These are phyloP conservation scores for Rasamsonia emersonii DNA, from an alignment of 2,329 filamentous ascomycete species.

Conservation along the genomic window DNA sequence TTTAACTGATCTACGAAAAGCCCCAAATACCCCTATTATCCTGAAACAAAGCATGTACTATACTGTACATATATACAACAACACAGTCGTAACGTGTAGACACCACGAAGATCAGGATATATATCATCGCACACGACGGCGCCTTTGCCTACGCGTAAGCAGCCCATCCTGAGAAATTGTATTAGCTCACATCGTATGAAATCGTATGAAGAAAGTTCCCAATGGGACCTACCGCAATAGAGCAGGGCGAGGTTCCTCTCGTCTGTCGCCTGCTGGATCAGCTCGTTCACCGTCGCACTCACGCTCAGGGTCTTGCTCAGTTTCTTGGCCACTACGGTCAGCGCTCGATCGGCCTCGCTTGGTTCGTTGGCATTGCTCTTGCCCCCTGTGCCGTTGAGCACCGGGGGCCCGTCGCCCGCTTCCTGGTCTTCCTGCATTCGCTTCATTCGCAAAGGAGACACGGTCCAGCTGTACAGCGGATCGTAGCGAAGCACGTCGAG, in stretches of 20 bases:
- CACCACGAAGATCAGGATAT: too few relatives aligned
- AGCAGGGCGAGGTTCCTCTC: conserved; percentile 85
- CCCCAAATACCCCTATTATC: too few relatives aligned
- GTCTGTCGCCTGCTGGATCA: conserved; percentile 93
- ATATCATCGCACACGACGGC: too few relatives aligned
- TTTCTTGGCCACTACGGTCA: conserved; percentile 94
- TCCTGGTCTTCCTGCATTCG: conserved; percentile 54
- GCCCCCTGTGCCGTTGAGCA: conserved; percentile 18
- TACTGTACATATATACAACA: too few relatives aligned
- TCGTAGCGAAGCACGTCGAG: conserved; percentile 97
- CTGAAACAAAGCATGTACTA: too few relatives aligned
- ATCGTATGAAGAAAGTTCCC: not conserved
- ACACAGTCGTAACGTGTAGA: too few relatives aligned
- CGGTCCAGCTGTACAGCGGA: conserved; percentile 90
- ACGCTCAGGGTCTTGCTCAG: conserved; percentile 88
- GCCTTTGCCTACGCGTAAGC: conserved; percentile 44
- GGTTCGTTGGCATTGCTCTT: conserved; percentile 46
- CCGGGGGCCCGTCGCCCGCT: conserved; percentile 29
- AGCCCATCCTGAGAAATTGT: conserved; percentile 37
- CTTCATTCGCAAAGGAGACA: conserved; percentile 61
- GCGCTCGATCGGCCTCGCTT: conserved; percentile 79
- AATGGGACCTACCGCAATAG: conserved; percentile 59
- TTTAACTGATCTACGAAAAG: too few relatives aligned
- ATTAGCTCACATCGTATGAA: conserved; percentile 4
- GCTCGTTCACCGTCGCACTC: conserved; percentile 87